Conservation (phyloP, 2,329 filamentous ascomycete genomes). For the Simplicillium aogashimaense region DNA sequence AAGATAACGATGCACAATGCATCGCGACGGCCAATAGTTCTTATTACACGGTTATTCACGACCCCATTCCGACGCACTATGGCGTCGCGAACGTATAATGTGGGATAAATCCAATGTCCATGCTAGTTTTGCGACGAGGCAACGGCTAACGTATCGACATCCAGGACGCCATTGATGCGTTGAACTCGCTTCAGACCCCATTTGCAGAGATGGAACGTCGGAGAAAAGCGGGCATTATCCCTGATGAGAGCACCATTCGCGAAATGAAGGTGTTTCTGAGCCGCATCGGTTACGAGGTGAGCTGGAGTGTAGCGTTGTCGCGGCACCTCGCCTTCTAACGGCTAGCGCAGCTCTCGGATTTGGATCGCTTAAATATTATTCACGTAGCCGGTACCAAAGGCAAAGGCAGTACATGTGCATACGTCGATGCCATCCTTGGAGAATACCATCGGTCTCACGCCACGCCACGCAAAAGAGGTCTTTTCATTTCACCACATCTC, state of each 20-base stretch:
- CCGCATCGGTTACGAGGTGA: constrained; percentile 64
- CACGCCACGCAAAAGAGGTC: constrained; percentile 39
- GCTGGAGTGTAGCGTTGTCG: constrained; percentile 4
- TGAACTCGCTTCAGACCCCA: constrained; percentile 89
- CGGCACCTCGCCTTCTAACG: neutral
- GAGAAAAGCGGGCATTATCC: constrained; percentile 59
- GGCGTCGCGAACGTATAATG: constrained; percentile 24
- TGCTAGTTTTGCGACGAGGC: neutral
- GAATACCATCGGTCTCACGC: constrained; percentile 29
- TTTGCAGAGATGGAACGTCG: constrained; percentile 72
- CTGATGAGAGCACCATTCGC: constrained; percentile 59
- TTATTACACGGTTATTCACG: constrained; percentile 10
- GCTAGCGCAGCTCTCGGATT: constrained; percentile 27
- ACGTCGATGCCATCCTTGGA: constrained; percentile 51
- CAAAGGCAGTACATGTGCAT: constrained; percentile 65
- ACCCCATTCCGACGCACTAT: constrained; percentile 12
- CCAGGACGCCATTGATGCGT: constrained; percentile 73
- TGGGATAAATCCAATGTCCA: constrained; percentile 8
- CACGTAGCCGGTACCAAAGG: constrained; percentile 71
- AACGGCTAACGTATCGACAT: too few relatives aligned
- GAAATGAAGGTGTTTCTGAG: constrained; percentile 74
- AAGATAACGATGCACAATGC: constrained; percentile 21
- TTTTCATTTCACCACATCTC: constrained; percentile 62
- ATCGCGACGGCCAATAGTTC: constrained; percentile 14
- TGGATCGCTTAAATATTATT: constrained; percentile 54